Evolutionary conservation across 148 eudicot genomes (phyloP).

Genomic region (Rhododendron kiyosumense): DNA sequence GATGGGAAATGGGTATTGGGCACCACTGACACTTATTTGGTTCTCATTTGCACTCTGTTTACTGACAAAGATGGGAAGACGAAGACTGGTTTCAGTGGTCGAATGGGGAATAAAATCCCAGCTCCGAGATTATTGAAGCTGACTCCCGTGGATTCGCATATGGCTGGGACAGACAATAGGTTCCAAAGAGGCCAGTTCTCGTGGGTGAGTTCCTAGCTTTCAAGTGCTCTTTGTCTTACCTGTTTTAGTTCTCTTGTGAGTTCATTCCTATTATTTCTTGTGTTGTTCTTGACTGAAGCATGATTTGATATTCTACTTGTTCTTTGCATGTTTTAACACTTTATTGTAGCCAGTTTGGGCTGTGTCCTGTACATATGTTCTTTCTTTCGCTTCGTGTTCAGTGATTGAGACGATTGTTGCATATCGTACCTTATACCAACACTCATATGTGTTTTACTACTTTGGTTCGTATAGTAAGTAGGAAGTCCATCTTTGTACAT

Average conservation of each 20-base stretch:
- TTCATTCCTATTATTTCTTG: not conserved
- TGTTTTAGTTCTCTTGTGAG: not conserved
- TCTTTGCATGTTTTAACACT: not conserved
- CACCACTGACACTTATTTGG: slow-evolving; percentile 78
- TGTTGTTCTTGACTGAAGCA: not conserved
- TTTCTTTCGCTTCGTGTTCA: not conserved
- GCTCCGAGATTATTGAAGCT: slow-evolving; percentile 90
- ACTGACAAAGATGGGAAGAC: slow-evolving; percentile 89
- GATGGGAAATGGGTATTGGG: slow-evolving; percentile 99
- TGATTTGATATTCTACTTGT: not conserved
- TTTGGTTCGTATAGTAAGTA: not conserved
- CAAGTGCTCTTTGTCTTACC: not conserved
- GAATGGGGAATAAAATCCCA: slow-evolving; percentile 83
- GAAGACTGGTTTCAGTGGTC: slow-evolving; percentile 78
- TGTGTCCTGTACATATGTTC: not conserved
- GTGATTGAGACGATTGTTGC: not conserved
- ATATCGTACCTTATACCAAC: not conserved
- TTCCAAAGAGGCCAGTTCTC: slow-evolving; percentile 90
- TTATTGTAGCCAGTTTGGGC: not conserved
- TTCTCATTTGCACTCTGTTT: slow-evolving; percentile 86
- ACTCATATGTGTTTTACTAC: not conserved
- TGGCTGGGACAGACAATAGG: slow-evolving; percentile 65
- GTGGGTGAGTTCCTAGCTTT: slow-evolving; percentile 56
- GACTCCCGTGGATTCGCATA: slow-evolving; percentile 85
- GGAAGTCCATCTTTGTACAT: not conserved